Conservation (phyloP, 768 basidiomycete genomes). For the Serendipita sp. region DNA sequence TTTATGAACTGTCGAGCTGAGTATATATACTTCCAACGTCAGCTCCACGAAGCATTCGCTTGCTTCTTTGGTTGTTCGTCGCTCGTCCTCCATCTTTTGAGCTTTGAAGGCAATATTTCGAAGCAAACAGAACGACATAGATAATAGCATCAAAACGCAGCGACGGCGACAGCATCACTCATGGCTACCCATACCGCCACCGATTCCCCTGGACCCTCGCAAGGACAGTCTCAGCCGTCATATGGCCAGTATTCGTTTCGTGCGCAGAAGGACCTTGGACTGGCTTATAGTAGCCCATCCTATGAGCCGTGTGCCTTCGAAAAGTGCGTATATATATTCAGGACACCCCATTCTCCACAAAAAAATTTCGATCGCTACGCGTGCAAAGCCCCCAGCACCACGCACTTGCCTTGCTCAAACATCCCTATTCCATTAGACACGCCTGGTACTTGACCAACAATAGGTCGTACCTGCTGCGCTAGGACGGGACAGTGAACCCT, state of each 20-base stretch:
- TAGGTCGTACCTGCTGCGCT: too few relatives aligned
- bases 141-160: constrained; percentile 28
- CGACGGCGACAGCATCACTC: too few relatives aligned
- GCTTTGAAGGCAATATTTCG: constrained; percentile 47
- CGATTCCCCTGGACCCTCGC: constrained; percentile 28
- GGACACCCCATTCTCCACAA: too few relatives aligned
- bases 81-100: not conserved
- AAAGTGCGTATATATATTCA: constrained; percentile 24
- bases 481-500: not conserved
- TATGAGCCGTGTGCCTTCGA: constrained; percentile 38
- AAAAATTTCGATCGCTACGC: too few relatives aligned
- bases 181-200: constrained; percentile 10
- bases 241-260: constrained; percentile 17
- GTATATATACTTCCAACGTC: not conserved
- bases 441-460: too few relatives aligned
- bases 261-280: constrained; percentile 83
- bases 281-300: constrained; percentile 66
- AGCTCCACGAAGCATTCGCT: constrained; percentile 15
- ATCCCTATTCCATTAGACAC: too few relatives aligned
- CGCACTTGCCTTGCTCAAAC: too few relatives aligned
- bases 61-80: constrained; percentile 16
- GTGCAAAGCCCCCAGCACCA: too few relatives aligned
- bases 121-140: constrained; percentile 69
- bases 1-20: too few relatives aligned
- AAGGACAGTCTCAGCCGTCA: not conserved